Evolutionary conservation across 495 filamentous ascomycete species (phyloP).

Genomic region (Penicillium psychrofluorescens): DNA sequence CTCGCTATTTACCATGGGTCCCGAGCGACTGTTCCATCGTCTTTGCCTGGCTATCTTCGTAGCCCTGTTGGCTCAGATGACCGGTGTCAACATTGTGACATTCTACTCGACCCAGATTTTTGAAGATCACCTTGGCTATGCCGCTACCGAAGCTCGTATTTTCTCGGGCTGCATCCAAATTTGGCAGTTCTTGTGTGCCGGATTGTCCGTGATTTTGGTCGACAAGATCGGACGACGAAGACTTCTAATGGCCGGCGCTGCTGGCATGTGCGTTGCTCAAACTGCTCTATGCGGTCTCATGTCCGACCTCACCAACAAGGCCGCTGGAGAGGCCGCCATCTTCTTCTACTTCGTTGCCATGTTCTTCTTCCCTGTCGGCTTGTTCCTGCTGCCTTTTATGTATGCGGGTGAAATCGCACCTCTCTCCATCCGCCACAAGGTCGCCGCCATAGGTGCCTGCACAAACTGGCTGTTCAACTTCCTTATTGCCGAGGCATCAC

Average conservation of each 20-base stretch:
- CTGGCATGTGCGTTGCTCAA: conserved; percentile 51
- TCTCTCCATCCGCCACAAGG: conserved; percentile 52
- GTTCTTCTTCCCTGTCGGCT: conserved; percentile 56
- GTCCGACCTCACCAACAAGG: conserved; percentile 16
- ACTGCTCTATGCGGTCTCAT: conserved; percentile 41
- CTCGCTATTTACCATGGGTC: conserved; percentile 13
- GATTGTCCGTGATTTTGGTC: conserved; percentile 9
- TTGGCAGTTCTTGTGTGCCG: conserved; percentile 9
- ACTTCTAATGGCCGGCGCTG: conserved; percentile 53
- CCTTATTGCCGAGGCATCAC: conserved; percentile 53
- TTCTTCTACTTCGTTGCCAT: conserved; percentile 55
- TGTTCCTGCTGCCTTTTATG: conserved; percentile 57
- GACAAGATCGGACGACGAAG: conserved; percentile 19
- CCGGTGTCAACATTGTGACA: conserved; percentile 16
- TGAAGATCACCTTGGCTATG: conserved; percentile 8
- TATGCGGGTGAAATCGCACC: conserved; percentile 60
- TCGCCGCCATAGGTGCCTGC: conserved; percentile 52
- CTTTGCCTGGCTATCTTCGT: conserved; percentile 8
- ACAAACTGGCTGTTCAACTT: conserved; percentile 19
- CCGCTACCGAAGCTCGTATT: conserved; percentile 5
- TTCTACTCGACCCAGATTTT: conserved; percentile 15
- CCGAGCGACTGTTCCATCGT: conserved; percentile 19
- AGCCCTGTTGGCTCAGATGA: conserved; percentile 12
- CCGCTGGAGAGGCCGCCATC: conserved; percentile 22
- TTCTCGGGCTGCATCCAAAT: conserved; percentile 13